Evolutionary conservation across 2,329 filamentous ascomycete species (phyloP), one percentile per base, ranked within the genome.

Genomic region (Metarhizium sp.): DNA sequence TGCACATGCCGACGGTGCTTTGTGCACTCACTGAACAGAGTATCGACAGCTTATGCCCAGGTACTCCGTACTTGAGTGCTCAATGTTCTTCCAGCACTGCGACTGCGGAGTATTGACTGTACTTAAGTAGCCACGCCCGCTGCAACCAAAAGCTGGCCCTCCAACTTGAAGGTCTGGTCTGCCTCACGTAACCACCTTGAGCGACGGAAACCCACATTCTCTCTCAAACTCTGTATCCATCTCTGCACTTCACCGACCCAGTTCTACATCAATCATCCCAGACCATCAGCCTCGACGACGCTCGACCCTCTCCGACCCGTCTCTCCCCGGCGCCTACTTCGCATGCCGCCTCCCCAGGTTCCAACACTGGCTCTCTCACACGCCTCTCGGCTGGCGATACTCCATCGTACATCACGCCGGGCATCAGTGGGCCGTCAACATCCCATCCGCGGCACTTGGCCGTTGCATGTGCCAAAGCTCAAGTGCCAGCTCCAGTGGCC

Each of bases 381-480:
- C 55, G 52, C 55, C 56, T 45, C 40, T 53, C 50, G 49, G 48
- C 50, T 42, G 51, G 45, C 55, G 51, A 51, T 50, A 56, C 51
- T 46, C 36, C 45, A 13, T 29, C 29, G 40, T 51, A 32, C 51
- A 47, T 51, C 47, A 50, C 20, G 55, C 47, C 42, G 51, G 55
- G 47, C 55, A 45, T 56, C 47, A 40, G 55, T 46, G 47, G 55
- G 47, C 51, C 47, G 53, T 53, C 16, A 38, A 43, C 40, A 48
- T 47, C 38, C 25, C 14, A 40, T 29, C 36, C n/a, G 16, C 34
- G 34, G 18, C 46, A 38, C 46, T 32, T 42, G 10, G 45, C 32
- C 29, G 10, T 20, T 13, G 5, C 51, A 25, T 34, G 46, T 14
- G 36, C 20, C 16, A 20, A 20, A 16, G 20, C 45, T 48, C 14